Conservation (phyloP, 345 rosid species). For the Dimocarpus longan region DNA sequence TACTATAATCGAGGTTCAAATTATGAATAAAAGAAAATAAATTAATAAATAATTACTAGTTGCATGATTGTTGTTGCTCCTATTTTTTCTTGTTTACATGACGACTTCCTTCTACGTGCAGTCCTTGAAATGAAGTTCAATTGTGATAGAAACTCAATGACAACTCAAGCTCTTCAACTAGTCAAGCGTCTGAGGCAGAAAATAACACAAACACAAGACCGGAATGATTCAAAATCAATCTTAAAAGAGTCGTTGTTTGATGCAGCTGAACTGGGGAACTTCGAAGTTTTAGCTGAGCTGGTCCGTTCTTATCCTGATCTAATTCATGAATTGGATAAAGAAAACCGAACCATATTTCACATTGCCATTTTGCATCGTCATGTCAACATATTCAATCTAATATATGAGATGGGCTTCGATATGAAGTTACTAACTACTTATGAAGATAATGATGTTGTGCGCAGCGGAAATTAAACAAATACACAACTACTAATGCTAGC, state of each 20-base stretch:
- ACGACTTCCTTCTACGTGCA: no score
- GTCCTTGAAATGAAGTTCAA: no score
- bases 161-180: background rate
- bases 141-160: background rate
- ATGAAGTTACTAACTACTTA: constrained; percentile 14
- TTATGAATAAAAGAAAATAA: no score
- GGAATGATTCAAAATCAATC: background rate
- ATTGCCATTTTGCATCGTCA: constrained; percentile 27
- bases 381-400: constrained; percentile 18
- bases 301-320: constrained; percentile 22
- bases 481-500: no score
- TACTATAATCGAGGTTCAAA: no score
- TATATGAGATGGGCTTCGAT: constrained; percentile 21
- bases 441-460: background rate
- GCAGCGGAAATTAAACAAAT: no score
- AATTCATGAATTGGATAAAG: constrained; percentile 13
- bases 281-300: background rate
- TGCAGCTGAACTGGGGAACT: constrained; percentile 1
- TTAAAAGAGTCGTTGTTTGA: background rate
- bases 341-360: constrained; percentile 28
- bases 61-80: no score
- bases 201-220: background rate
- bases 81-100: no score
- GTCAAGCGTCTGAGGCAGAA: background rate
- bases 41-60: no score